A percentile compares a stretch with the other conserved stretches of the same genome.
Conservation (phyloP, 2,329 filamentous ascomycete species). For the Epichloe sibirici region DNA sequence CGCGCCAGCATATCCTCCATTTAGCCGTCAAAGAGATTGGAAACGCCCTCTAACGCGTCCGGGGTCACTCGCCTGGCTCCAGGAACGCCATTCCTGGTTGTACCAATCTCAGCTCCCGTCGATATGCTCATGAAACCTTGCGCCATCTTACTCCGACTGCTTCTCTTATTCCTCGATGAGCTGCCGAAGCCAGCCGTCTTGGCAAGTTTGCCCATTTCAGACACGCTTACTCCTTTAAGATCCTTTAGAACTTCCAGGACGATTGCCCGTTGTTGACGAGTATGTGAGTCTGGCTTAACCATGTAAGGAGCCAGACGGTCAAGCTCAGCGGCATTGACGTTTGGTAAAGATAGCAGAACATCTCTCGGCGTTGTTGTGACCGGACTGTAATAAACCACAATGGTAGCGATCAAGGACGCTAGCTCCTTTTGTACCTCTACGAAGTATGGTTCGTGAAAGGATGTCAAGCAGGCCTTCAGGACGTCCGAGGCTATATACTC, state of each 20-base stretch:
- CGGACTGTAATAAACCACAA: conserved; percentile 64
- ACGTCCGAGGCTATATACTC: conserved; percentile 87
- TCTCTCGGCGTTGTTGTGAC: conserved; percentile 58
- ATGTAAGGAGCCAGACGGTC: conserved; percentile 51
- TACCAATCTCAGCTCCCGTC: conserved; percentile 18
- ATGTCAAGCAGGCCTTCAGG: conserved; percentile 78
- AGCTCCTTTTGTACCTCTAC: conserved; percentile 92
- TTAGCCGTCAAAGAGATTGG: conserved; percentile 35
- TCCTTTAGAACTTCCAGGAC: conserved; percentile 78
- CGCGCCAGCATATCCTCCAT: background rate
- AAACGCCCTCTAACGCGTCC: conserved; percentile 42
- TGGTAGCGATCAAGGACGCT: conserved; percentile 73
- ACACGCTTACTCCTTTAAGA: conserved; percentile 80
- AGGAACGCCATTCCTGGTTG: conserved; percentile 14
- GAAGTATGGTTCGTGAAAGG: conserved; percentile 90
- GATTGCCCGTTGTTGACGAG: conserved; percentile 67
- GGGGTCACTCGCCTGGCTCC: conserved; percentile 27
- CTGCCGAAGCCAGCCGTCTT: conserved; percentile 33
- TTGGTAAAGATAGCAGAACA: conserved; percentile 70
- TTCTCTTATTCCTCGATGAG: conserved; percentile 15
- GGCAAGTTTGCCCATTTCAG: conserved; percentile 78
- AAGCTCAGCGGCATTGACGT: conserved; percentile 57
- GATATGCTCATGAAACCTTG: conserved; percentile 53
- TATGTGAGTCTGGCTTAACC: conserved; percentile 42
- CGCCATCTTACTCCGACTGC: conserved; percentile 38